phyloP scores from a whole-genome alignment of 495 filamentous ascomycete genomes.

The Neurospora sublineolata region DNA sequence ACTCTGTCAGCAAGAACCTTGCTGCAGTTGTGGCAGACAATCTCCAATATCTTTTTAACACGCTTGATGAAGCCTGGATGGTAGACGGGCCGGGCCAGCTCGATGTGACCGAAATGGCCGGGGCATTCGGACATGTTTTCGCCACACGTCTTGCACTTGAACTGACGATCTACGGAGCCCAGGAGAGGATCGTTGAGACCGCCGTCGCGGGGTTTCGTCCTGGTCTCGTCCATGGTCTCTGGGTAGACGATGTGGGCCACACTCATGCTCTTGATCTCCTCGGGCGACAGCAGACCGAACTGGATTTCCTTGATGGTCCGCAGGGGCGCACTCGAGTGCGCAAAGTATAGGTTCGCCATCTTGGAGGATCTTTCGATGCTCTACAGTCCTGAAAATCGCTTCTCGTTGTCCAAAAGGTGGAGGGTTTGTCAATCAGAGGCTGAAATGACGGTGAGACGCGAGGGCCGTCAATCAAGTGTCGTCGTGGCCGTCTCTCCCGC shows the following conservation, averaged over 20 bases:
- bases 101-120: conserved; percentile 96
- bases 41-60: conserved; percentile 95
- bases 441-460: conserved; percentile 6
- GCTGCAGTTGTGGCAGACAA: conserved; percentile 95
- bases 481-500: not conserved
- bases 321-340: conserved; percentile 87
- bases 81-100: conserved; percentile 87
- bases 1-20: conserved; percentile 91
- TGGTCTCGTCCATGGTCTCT: conserved; percentile 96
- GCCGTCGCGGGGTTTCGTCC: conserved; percentile 71
- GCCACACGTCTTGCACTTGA: conserved; percentile 88
- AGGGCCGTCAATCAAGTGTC: conserved; percentile 1
- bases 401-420: not conserved
- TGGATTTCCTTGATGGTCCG: conserved; percentile 96
- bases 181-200: conserved; percentile 90
- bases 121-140: conserved; percentile 91
- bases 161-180: conserved; percentile 86
- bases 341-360: conserved; percentile 90
- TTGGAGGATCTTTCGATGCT: conserved; percentile 20
- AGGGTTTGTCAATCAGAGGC: not conserved
- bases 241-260: conserved; percentile 86
- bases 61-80: conserved; percentile 95
- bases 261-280: conserved; percentile 97
- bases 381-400: not conserved
- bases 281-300: conserved; percentile 90